Evolutionary conservation across 371 early-diverging fungal genomes (phyloP).

Genomic region (Mortierella sp.): DNA sequence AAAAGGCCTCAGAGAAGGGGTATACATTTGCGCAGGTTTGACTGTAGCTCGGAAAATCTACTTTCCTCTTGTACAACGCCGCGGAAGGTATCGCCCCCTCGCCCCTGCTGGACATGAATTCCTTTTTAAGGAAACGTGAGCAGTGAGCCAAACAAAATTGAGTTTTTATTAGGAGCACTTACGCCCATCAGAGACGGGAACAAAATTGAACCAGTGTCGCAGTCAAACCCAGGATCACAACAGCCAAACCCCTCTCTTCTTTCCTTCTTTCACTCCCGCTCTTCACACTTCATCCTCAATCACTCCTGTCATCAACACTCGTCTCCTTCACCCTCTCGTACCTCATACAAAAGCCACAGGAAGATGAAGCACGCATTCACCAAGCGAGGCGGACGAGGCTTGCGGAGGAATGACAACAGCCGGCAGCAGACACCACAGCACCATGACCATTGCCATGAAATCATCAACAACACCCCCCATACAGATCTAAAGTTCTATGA

Average conservation of each 20-base stretch:
- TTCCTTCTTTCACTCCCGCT: not conserved
- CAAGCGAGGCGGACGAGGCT: not conserved
- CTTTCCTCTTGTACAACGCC: too few species aligned
- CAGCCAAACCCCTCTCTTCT: not conserved
- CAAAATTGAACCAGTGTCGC: not conserved
- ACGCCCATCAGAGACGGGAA: not conserved
- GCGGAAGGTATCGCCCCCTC: too few species aligned
- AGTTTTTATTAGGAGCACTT: too few species aligned
- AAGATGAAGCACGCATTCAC: not conserved
- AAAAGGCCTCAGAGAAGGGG: too few species aligned
- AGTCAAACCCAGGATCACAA: too few species aligned
- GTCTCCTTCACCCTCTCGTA: not conserved
- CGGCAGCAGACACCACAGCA: not conserved
- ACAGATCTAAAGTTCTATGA: constrained; percentile 17
- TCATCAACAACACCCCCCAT: constrained; percentile 1
- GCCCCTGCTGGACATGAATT: constrained; percentile 22
- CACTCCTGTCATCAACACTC: not conserved
- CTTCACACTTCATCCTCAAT: not conserved
- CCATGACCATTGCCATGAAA: not conserved
- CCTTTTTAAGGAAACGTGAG: not conserved
- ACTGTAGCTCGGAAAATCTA: too few species aligned
- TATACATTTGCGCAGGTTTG: too few species aligned
- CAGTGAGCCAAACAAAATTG: too few species aligned
- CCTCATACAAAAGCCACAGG: not conserved
- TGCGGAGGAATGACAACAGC: not conserved